Percentiles rank a stretch among this genome's conserved stretches.
phyloP scores from a whole-genome alignment of 139 green algal species.

The Volvox reticuliferus region DNA sequence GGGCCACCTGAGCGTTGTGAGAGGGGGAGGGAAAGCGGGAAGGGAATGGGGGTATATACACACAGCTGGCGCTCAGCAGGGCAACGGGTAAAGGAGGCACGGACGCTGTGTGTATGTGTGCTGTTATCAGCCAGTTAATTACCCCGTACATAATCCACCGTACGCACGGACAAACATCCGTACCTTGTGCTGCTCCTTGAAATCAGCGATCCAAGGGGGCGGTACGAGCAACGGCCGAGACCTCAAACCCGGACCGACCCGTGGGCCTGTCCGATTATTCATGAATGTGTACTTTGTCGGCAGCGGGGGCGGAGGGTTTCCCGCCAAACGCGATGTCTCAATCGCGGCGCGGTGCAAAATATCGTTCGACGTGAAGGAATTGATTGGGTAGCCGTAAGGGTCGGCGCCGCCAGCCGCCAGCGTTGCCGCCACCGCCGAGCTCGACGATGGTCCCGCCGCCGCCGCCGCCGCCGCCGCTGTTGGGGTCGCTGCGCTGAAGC shows the following conservation, averaged over 20 bases:
- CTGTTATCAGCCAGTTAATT: too few species aligned
- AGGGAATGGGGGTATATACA: background rate
- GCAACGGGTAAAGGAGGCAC: background rate
- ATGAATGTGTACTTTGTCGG: constrained; percentile 17
- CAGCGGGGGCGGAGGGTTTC: background rate
- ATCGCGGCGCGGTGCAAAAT: constrained; percentile 22
- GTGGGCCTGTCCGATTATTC: background rate
- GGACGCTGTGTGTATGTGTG: too few species aligned
- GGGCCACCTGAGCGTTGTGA: background rate
- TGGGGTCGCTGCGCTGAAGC: background rate
- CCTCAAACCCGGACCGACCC: constrained; percentile 6
- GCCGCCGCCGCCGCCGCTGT: too few species aligned
- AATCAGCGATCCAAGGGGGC: constrained; percentile 6
- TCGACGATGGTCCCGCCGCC: too few species aligned
- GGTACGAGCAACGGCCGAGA: background rate
- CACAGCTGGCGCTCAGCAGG: too few species aligned
- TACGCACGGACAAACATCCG: background rate
- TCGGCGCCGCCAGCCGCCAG: background rate
- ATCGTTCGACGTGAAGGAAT: background rate
- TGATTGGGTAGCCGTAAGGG: constrained; percentile 28
- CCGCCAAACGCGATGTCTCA: constrained; percentile 25
- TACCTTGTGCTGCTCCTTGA: constrained; percentile 31
- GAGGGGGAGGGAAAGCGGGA: background rate
- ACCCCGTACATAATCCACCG: too few species aligned
- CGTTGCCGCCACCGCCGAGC: too few species aligned